Percentiles rank a stretch among this genome's conserved stretches.
phyloP scores from a whole-genome alignment of 495 filamentous ascomycete genomes.

The Lasiosphaeriaceae sp. region DNA sequence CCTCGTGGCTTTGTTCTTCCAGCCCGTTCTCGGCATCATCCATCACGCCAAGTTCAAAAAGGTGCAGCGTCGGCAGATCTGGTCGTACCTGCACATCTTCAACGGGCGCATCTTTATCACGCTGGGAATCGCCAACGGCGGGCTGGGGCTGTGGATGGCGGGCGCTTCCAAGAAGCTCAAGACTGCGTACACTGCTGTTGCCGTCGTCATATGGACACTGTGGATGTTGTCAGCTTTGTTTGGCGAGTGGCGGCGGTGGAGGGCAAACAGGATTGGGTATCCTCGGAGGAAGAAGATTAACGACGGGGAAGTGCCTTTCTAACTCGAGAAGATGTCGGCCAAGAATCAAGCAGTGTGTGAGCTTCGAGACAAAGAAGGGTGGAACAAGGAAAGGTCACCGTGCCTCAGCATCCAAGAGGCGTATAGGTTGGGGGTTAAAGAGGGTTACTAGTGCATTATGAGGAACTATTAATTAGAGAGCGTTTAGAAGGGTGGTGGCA shows the following conservation, averaged over 20 bases:
- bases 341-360: too few relatives aligned
- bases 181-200: slow-evolving; percentile 34
- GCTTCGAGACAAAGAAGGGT: too few relatives aligned
- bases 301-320: neutral
- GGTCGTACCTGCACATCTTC: slow-evolving; percentile 61
- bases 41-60: slow-evolving; percentile 58
- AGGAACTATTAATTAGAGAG: too few relatives aligned
- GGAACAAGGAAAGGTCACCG: too few relatives aligned
- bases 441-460: too few relatives aligned
- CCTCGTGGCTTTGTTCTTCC: slow-evolving; percentile 48
- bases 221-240: slow-evolving; percentile 29
- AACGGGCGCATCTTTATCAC: slow-evolving; percentile 58
- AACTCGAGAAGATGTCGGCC: too few relatives aligned
- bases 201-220: slow-evolving; percentile 27
- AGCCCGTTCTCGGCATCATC: slow-evolving; percentile 56
- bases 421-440: too few relatives aligned
- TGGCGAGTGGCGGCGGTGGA: slow-evolving; percentile 18
- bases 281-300: slow-evolving; percentile 1
- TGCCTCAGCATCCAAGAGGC: too few relatives aligned
- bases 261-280: neutral
- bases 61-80: slow-evolving; percentile 41
- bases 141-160: slow-evolving; percentile 55
- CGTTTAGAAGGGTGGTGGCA: too few relatives aligned
- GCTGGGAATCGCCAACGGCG: slow-evolving; percentile 66
- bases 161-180: slow-evolving; percentile 22